These are phyloP conservation scores for Cichorium intybus DNA, from an alignment of 140 eudicot genomes.

Conservation along the genomic window DNA sequence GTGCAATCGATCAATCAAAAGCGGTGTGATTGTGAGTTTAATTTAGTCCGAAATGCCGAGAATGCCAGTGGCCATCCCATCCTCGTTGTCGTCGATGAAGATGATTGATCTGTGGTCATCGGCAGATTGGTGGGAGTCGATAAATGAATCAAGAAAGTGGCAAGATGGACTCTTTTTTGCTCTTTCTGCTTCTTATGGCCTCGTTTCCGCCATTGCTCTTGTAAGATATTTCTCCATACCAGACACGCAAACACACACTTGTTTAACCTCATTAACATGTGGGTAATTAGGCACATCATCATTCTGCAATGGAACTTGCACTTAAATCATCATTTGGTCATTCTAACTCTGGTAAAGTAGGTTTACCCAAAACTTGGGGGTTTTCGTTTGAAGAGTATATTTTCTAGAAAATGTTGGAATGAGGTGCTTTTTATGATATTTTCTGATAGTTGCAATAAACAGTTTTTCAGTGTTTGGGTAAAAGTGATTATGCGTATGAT, in stretches of 20 bases:
- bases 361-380: not conserved
- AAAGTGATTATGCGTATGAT: not conserved
- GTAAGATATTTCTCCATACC: slow-evolving; percentile 27
- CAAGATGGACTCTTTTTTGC: slow-evolving; percentile 76
- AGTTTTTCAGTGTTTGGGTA: not conserved
- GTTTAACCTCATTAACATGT: not conserved
- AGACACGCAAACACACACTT: not conserved
- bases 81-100: slow-evolving; percentile 15
- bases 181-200: slow-evolving; percentile 60
- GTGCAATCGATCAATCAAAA: slow-evolving; percentile 9
- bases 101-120: slow-evolving; percentile 20
- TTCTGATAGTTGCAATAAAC: not conserved
- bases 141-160: slow-evolving; percentile 63
- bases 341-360: slow-evolving; percentile 2
- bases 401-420: not conserved
- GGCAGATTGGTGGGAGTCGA: slow-evolving; percentile 60
- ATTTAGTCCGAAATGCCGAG: slow-evolving; percentile 39
- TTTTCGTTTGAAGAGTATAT: not conserved
- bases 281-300: not conserved
- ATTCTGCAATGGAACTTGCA: not conserved
- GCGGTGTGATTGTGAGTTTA: not conserved
- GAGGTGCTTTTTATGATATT: not conserved
- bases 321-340: slow-evolving; percentile 7
- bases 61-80: slow-evolving; percentile 32
- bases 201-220: slow-evolving; percentile 64